These are phyloP conservation scores for Phialocephala subalpina DNA, from an alignment of 2,329 filamentous ascomycete genomes.

Conservation along the genomic window DNA sequence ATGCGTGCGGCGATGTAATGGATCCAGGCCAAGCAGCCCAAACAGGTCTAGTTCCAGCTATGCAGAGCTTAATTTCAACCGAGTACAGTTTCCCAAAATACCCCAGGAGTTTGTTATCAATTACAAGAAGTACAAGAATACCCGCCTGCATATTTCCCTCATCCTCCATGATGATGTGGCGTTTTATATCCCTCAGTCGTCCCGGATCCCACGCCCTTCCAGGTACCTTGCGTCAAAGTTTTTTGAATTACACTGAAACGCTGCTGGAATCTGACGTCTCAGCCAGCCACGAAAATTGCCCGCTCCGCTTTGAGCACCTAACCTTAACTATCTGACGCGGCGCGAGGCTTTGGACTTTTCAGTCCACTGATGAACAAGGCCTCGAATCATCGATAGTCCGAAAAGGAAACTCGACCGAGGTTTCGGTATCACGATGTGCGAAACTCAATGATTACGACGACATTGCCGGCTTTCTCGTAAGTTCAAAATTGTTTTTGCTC, in stretches of 20 bases:
- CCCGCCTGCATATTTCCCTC: conserved; percentile 11
- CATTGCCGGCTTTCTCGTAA: neutral
- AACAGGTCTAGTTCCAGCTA: neutral
- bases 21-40: neutral
- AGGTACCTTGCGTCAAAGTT: neutral
- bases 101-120: neutral
- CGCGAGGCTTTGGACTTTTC: conserved; percentile 4
- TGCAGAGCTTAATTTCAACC: neutral
- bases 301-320: neutral
- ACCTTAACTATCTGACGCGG: conserved; percentile 3
- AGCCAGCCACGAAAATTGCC: conserved; percentile 8
- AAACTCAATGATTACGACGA: neutral
- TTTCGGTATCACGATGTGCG: neutral
- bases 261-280: conserved; percentile 2
- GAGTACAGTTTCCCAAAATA: neutral
- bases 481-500: neutral
- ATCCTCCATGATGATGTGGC: neutral
- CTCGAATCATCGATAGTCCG: neutral
- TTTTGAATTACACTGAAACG: conserved; percentile 8
- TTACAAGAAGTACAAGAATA: neutral
- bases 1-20: neutral
- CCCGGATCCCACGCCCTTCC: neutral
- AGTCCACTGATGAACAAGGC: conserved; percentile 1
- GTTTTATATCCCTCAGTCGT: conserved; percentile 2
- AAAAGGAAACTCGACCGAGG: neutral